Conservation (phyloP, 192 early-diverging fungal species). For the Cladochytrium replicatum region DNA sequence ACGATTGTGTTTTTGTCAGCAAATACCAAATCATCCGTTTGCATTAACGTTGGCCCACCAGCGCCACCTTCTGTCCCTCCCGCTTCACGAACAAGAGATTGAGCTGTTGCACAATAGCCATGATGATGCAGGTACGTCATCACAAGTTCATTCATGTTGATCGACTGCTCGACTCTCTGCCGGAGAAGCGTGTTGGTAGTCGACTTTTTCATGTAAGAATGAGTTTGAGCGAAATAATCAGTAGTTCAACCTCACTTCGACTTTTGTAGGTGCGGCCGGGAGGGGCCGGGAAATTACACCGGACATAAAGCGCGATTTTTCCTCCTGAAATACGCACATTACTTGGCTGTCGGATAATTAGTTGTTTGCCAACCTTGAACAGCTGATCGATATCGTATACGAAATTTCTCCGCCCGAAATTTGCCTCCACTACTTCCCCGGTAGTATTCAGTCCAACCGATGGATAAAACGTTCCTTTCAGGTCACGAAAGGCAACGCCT, state of each 20-base stretch:
- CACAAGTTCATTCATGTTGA: slow-evolving; percentile 50
- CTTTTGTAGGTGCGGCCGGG: no score
- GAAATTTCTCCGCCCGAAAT: slow-evolving; percentile 67
- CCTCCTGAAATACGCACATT: no score
- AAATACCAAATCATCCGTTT: background rate
- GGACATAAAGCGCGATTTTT: slow-evolving; percentile 5
- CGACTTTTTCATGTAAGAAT: background rate
- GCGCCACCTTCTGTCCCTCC: slow-evolving; percentile 22
- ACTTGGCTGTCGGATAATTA: slow-evolving; percentile 10
- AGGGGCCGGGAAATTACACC: background rate
- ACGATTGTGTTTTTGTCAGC: slow-evolving; percentile 1
- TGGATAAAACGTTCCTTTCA: slow-evolving; percentile 50
- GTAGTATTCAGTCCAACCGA: slow-evolving; percentile 63
- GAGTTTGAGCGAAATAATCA: slow-evolving; percentile 8
- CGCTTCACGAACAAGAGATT: slow-evolving; percentile 36
- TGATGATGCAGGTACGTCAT: slow-evolving; percentile 74
- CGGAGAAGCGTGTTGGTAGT: background rate
- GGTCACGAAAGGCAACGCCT: slow-evolving; percentile 44
- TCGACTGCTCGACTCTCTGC: background rate
- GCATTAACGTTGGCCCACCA: slow-evolving; percentile 4
- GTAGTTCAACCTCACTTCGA: no score
- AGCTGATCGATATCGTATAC: slow-evolving; percentile 62
- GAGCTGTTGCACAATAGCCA: slow-evolving; percentile 70
- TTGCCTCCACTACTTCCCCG: slow-evolving; percentile 62
- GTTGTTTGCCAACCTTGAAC: slow-evolving; percentile 32